A percentile compares a stretch with the other conserved stretches of the same genome.
Evolutionary conservation across 805 yeast genomes (phyloP).

Genomic region (Suhomyces sp.): DNA sequence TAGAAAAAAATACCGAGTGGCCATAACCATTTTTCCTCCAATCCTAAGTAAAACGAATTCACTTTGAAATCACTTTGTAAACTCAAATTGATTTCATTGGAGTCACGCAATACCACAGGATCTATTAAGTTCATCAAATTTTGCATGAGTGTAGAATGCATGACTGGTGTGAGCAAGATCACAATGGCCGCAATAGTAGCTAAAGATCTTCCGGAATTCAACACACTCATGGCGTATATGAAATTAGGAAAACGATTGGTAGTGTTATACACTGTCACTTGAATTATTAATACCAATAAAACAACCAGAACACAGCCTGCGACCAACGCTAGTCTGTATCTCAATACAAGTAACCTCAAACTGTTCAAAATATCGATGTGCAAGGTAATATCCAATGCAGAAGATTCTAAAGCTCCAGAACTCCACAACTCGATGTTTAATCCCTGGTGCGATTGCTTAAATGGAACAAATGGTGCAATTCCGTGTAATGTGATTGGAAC

Average conservation of each 20-base stretch:
- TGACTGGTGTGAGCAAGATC: constrained; percentile 40
- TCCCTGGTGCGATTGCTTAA: constrained; percentile 25
- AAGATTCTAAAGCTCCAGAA: constrained; percentile 14
- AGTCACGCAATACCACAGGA: constrained; percentile 52
- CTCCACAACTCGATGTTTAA: constrained; percentile 45
- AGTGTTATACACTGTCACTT: constrained; percentile 41
- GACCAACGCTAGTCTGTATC: constrained; percentile 75
- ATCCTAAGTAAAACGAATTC: constrained; percentile 67
- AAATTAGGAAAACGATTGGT: constrained; percentile 31
- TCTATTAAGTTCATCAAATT: constrained; percentile 45
- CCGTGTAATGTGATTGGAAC: constrained; percentile 51
- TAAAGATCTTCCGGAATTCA: constrained; percentile 20
- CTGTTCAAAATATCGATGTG: constrained; percentile 58
- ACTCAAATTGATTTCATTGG: constrained; percentile 43
- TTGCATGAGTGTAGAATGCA: constrained; percentile 35
- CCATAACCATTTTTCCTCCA: constrained; percentile 55
- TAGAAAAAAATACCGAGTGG: constrained; percentile 60
- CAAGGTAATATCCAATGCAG: constrained; percentile 39
- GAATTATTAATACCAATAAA: constrained; percentile 51
- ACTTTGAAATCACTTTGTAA: constrained; percentile 31
- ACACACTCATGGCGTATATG: constrained; percentile 36
- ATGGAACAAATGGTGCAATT: constrained; percentile 70
- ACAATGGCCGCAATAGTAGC: constrained; percentile 20
- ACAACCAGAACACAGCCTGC: constrained; percentile 67
- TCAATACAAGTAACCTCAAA: constrained; percentile 64